A percentile compares a stretch with the other conserved stretches of the same genome.
These are phyloP conservation scores for Rubroboletus pulcherrimus DNA, from an alignment of 768 basidiomycete genomes.

Conservation along the genomic window DNA sequence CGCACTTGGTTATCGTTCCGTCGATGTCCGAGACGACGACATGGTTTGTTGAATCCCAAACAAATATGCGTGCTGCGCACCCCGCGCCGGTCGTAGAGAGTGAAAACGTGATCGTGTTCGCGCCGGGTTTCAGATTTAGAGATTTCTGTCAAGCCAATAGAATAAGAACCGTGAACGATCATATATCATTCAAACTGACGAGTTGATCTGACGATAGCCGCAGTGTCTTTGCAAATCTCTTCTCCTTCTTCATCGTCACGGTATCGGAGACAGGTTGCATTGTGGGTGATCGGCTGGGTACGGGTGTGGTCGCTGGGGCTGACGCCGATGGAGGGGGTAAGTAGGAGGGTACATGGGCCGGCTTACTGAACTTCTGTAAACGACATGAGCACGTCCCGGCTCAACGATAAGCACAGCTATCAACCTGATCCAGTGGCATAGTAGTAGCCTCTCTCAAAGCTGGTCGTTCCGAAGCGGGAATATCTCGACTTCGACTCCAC, in stretches of 20 bases:
- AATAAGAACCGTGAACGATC: not conserved
- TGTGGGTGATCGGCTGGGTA: conserved; percentile 17
- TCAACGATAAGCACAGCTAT: not conserved
- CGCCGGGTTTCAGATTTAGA: conserved; percentile 77
- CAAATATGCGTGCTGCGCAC: conserved; percentile 89
- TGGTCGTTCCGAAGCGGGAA: conserved; percentile 21
- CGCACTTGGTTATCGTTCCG: conserved; percentile 96
- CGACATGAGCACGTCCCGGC: not conserved
- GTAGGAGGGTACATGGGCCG: not conserved
- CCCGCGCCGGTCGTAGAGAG: conserved; percentile 81
- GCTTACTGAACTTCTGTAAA: conserved; percentile 13
- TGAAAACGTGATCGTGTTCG: conserved; percentile 92
- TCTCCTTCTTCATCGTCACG: conserved; percentile 20
- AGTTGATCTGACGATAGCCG: conserved; percentile 93
- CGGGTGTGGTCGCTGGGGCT: conserved; percentile 46
- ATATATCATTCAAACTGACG: conserved; percentile 40
- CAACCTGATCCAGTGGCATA: conserved; percentile 24
- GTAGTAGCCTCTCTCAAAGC: conserved; percentile 23
- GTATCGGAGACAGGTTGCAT: conserved; percentile 26
- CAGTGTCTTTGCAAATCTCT: conserved; percentile 86
- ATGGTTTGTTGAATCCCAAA: conserved; percentile 90
- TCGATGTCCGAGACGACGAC: conserved; percentile 97
- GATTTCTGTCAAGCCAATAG: conserved; percentile 55
- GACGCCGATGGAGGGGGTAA: conserved; percentile 36
- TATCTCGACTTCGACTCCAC: conserved; percentile 68